A percentile compares a stretch with the other conserved stretches of the same genome.
Conservation (phyloP, 768 basidiomycete species). For the Termitomyces sp. region DNA sequence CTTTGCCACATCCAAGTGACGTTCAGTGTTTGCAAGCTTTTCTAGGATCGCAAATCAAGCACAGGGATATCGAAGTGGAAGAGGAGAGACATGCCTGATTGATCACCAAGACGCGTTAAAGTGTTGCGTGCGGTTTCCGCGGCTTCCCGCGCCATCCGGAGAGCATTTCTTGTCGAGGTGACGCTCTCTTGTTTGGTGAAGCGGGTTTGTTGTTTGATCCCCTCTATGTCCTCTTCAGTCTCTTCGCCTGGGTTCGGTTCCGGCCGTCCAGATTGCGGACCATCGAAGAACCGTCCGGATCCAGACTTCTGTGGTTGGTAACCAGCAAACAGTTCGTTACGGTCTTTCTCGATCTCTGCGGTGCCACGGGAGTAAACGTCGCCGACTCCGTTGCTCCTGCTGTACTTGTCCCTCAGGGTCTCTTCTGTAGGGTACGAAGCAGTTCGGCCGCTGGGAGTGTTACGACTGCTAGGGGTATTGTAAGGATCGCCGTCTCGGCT, state of each 20-base stretch:
- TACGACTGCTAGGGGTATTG: constrained; percentile 47
- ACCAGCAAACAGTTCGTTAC: constrained; percentile 71
- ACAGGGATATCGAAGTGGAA: not conserved
- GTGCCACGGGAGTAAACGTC: constrained; percentile 63
- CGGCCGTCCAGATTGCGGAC: constrained; percentile 33
- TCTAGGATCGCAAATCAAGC: constrained; percentile 34
- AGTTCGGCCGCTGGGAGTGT: constrained; percentile 19
- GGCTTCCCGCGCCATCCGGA: constrained; percentile 90
- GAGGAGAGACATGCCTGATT: constrained; percentile 67
- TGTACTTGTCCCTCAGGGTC: constrained; percentile 38
- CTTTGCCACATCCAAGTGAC: constrained; percentile 89
- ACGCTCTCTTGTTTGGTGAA: constrained; percentile 91
- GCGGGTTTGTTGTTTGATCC: constrained; percentile 88
- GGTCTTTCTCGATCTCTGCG: constrained; percentile 56
- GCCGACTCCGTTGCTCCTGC: constrained; percentile 46
- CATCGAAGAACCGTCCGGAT: constrained; percentile 68
- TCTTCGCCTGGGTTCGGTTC: constrained; percentile 60
- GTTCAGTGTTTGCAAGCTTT: constrained; percentile 89
- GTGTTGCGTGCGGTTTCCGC: constrained; percentile 93
- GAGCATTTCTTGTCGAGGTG: constrained; percentile 83
- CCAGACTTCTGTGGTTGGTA: constrained; percentile 55
- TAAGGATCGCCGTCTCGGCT: constrained; percentile 55
- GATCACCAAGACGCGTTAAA: constrained; percentile 75
- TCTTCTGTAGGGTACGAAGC: constrained; percentile 13
- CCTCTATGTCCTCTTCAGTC: constrained; percentile 86